A percentile compares a stretch with the other conserved stretches of the same genome.
phyloP scores from a whole-genome alignment of 805 yeast genomes.

The Pichia paraexigua region DNA sequence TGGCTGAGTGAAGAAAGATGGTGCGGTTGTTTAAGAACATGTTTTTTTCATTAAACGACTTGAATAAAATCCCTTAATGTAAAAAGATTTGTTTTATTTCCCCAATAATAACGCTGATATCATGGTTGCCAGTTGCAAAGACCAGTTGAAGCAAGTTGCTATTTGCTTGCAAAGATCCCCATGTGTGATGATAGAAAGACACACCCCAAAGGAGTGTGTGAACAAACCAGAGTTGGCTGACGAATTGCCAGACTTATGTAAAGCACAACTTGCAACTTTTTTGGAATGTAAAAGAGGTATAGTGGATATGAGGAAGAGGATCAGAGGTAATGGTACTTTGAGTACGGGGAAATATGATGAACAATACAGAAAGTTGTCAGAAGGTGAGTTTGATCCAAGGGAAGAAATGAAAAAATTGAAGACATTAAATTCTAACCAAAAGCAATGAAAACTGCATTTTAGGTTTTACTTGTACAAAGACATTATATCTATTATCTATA shows the following conservation, averaged over 20 bases:
- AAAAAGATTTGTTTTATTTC: background rate
- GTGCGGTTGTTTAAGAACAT: background rate
- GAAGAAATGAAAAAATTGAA: slow-evolving; percentile 74
- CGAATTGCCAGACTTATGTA: slow-evolving; percentile 81
- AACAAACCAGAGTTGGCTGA: slow-evolving; percentile 68
- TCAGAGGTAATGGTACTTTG: slow-evolving; percentile 87
- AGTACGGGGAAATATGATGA: slow-evolving; percentile 92
- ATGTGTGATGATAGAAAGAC: slow-evolving; percentile 83
- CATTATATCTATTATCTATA: background rate
- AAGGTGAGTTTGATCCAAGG: slow-evolving; percentile 74
- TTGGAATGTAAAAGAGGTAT: slow-evolving; percentile 87
- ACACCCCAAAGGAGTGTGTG: slow-evolving; percentile 83
- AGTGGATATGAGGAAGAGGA: slow-evolving; percentile 85
- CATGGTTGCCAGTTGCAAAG: slow-evolving; percentile 79
- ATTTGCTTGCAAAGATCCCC: slow-evolving; percentile 94
- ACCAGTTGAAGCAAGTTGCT: slow-evolving; percentile 91
- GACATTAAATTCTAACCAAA: slow-evolving; percentile 45
- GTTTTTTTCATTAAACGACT: background rate
- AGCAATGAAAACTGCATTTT: slow-evolving; percentile 20
- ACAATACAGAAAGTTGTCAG: slow-evolving; percentile 66
- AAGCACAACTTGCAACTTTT: slow-evolving; percentile 75
- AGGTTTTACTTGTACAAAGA: background rate
- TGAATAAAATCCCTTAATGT: no score
- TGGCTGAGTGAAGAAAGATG: background rate
- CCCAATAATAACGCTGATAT: background rate